Percentiles rank a stretch among this genome's conserved stretches.
Evolutionary conservation across 1,139 yeast genomes (phyloP).

Genomic region (Meyerozyma athensensis): DNA sequence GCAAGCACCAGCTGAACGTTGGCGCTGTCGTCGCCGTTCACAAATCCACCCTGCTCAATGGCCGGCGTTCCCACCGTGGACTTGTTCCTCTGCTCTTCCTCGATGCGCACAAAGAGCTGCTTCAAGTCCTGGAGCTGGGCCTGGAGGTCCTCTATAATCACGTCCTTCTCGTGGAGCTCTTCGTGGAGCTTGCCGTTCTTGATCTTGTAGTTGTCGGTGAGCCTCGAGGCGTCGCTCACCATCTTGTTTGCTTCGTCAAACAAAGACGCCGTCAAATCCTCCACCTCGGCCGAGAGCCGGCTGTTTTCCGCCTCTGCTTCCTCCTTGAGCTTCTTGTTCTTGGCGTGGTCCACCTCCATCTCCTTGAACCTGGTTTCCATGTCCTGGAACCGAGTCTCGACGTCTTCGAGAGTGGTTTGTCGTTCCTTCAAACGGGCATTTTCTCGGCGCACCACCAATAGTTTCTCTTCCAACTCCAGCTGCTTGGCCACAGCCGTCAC

Average conservation of each 20-base stretch:
- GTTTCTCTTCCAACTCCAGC: constrained; percentile 46
- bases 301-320: constrained; percentile 56
- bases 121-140: constrained; percentile 71
- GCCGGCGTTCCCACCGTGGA: constrained; percentile 10
- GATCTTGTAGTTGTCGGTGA: constrained; percentile 47
- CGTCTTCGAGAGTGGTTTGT: constrained; percentile 15
- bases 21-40: constrained; percentile 1
- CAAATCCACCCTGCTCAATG: constrained; percentile 6
- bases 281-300: constrained; percentile 64
- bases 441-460: constrained; percentile 31
- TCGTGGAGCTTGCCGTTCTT: constrained; percentile 56
- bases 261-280: constrained; percentile 68
- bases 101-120: constrained; percentile 26
- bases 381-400: constrained; percentile 25
- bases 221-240: constrained; percentile 69
- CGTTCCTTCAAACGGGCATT: constrained; percentile 20
- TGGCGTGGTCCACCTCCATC: constrained; percentile 23
- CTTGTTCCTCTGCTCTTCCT: constrained; percentile 16
- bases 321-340: constrained; percentile 34
- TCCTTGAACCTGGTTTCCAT: constrained; percentile 29
- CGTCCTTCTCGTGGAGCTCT: constrained; percentile 69
- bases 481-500: constrained; percentile 60
- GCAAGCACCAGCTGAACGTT: constrained; percentile 17
- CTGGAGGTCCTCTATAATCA: constrained; percentile 59
- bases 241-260: constrained; percentile 78